Percentiles rank a stretch among this genome's conserved stretches.
These are phyloP conservation scores for Excoecaria agallocha DNA, from an alignment of 345 rosid genomes.

Conservation along the genomic window DNA sequence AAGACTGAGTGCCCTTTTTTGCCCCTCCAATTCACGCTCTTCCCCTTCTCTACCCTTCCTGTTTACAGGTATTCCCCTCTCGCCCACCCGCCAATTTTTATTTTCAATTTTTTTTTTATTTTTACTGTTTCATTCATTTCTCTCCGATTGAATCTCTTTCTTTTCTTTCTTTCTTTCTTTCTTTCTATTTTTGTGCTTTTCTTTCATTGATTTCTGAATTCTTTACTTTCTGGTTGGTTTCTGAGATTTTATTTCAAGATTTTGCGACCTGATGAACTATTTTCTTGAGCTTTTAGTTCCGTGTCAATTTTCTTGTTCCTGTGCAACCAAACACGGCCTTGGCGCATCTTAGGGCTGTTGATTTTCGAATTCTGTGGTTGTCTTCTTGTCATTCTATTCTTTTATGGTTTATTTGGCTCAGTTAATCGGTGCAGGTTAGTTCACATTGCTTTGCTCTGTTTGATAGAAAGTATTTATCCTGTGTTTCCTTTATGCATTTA, in stretches of 20 bases:
- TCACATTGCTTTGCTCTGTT: background rate
- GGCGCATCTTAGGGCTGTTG: background rate
- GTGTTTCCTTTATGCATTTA: background rate
- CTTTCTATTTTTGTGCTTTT: background rate
- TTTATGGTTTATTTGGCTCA: background rate
- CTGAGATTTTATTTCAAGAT: background rate
- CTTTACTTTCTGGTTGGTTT: background rate
- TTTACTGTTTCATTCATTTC: background rate
- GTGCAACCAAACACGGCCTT: slow-evolving; percentile 4
- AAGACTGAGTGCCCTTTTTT: background rate
- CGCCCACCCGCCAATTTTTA: slow-evolving; percentile 4
- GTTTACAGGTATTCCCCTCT: slow-evolving; percentile 5
- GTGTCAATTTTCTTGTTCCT: background rate
- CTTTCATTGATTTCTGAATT: background rate
- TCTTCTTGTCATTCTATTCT: background rate
- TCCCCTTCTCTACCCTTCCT: slow-evolving; percentile 8
- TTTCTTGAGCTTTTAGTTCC: background rate
- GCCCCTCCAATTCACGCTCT: background rate
- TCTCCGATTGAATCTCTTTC: background rate
- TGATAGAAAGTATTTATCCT: background rate
- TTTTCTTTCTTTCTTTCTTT: too few relatives aligned
- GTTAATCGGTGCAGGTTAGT: background rate
- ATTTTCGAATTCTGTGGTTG: background rate
- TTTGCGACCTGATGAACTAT: background rate
- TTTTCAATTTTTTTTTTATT: background rate